Percentiles rank a stretch among this genome's conserved stretches.
Conservation (phyloP, 169 alveolate species). For the Cryptosporidium viatorum region DNA sequence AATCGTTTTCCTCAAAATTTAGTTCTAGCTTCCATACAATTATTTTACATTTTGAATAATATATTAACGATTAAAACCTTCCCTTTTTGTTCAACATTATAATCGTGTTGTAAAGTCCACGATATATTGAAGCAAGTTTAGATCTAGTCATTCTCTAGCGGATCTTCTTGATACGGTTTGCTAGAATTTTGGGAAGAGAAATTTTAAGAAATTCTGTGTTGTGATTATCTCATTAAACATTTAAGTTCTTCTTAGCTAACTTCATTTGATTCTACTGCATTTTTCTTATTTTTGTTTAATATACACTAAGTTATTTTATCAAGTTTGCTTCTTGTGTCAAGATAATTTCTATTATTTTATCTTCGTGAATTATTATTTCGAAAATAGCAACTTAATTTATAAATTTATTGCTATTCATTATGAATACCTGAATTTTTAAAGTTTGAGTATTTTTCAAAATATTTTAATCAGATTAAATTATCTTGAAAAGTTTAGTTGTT, state of each 20-base stretch:
- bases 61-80: not conserved
- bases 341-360: not conserved
- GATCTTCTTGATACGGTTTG: not conserved
- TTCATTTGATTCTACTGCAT: not conserved
- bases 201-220: not conserved
- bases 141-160: not conserved
- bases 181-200: not conserved
- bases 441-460: not conserved
- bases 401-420: slow-evolving; percentile 5
- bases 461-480: not conserved
- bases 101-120: not conserved
- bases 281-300: slow-evolving; percentile 1
- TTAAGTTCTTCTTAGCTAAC: not conserved
- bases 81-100: not conserved
- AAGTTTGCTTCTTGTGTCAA: not conserved
- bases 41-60: not conserved
- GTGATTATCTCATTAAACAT: not conserved
- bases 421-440: not conserved
- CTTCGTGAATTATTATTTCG: not conserved
- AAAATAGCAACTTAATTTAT: not conserved
- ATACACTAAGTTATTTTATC: not conserved
- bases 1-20: not conserved
- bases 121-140: not conserved
- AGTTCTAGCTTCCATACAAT: not conserved
- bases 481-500: not conserved